Conservation (phyloP, 1,284 basidiomycete genomes). For the Phaffia rhodozyma region DNA sequence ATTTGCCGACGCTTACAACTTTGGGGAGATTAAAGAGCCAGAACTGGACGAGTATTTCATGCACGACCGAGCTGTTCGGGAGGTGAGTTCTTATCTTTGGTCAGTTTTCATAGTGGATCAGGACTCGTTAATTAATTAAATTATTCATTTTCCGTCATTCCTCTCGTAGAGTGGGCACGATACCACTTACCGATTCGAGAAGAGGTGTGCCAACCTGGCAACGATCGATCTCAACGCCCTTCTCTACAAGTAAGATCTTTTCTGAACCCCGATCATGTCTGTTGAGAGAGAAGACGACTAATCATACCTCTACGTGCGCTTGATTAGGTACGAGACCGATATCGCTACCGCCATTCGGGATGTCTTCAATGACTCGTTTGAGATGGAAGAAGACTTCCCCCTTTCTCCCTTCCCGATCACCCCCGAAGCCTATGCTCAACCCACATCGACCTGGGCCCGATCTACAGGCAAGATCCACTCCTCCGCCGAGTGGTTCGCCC, state of each 20-base stretch:
- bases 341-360: conserved; percentile 88
- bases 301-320: background rate
- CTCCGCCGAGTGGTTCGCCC: conserved; percentile 78
- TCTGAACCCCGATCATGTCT: background rate
- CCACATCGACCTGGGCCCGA: conserved; percentile 42
- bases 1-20: conserved; percentile 93
- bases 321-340: conserved; percentile 62
- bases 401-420: conserved; percentile 84
- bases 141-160: conserved; percentile 26
- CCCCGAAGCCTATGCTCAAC: conserved; percentile 56
- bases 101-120: background rate
- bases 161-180: conserved; percentile 58
- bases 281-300: background rate
- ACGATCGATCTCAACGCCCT: conserved; percentile 89
- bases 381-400: conserved; percentile 82
- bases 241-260: conserved; percentile 47
- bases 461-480: conserved; percentile 54
- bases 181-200: conserved; percentile 94
- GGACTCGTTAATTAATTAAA: background rate
- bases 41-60: conserved; percentile 92
- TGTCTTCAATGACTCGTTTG: conserved; percentile 81
- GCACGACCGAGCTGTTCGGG: conserved; percentile 88
- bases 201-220: conserved; percentile 78
- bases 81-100: conserved; percentile 40
- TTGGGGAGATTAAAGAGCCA: conserved; percentile 70